Evolutionary conservation across 192 early-diverging fungal species (phyloP), one percentile per base, ranked within the genome.

Genomic region (Coemansia sp.): DNA sequence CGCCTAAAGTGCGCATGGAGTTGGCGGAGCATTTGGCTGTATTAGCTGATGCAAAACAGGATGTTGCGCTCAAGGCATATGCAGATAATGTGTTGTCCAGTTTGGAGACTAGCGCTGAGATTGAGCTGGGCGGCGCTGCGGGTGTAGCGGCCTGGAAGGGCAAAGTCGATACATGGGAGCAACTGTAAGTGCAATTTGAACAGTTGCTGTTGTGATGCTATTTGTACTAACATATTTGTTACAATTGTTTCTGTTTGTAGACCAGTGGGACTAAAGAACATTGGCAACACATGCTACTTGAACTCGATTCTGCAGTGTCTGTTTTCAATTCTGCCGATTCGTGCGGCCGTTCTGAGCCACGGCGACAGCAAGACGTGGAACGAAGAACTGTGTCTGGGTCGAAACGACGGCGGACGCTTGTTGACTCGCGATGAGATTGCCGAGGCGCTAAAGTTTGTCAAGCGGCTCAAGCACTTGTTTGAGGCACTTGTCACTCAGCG

Each of bases 241-340:
- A 10, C 22, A 4, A 0, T 5, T 19, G 9, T 23, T 51, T 19
- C n/a, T 12, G 10, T 23, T 2, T 53, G 15, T 53, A 53, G 51
- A 6, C 91, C 91, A 5, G 83, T 88, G 0, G 92, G 91, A 5
- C 83, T 92, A 39, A 76, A 82, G 24, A 95, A 95, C 56, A 90
- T 93, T 69, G 92, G 91, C 41, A 92, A 92, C 49, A 95, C 93
- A 0, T 95, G 93, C 73, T 95, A 95, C 66, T 79, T 95, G 15
- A 95, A 94, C 69, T 90, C 90, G 38, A 69, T 95, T 19, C 72
- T 95, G 21, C 87, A 91, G 82, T 91, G 89, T 55, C 72, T 89
- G 21, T 93, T 86, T 54, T 89, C 89, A 0, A 59, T 93, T 3
- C 52, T 76, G 24, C 84, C 85, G 1, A 69, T 93, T 4, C 84